A percentile compares a stretch with the other conserved stretches of the same genome.
Evolutionary conservation across 2,329 filamentous ascomycete species (phyloP).

Genomic region (Penicillium sp.): DNA sequence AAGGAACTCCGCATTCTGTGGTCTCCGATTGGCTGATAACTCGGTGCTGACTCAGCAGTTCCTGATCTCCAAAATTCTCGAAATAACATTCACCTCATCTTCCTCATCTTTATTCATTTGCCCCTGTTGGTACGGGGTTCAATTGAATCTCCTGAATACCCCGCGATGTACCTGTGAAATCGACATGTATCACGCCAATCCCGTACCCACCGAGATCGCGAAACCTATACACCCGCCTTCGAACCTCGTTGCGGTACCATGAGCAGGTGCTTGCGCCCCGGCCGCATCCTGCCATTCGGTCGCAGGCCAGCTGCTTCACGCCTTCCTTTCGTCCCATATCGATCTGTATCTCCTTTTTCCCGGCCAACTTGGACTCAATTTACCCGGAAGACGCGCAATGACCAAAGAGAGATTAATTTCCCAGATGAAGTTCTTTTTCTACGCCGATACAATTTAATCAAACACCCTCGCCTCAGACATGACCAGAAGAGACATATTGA

Average conservation of each 20-base stretch:
- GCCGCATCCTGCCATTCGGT: slow-evolving; percentile 37
- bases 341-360: slow-evolving; percentile 7
- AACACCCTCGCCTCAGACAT: slow-evolving; percentile 14
- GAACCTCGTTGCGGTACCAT: slow-evolving; percentile 40
- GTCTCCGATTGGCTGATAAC: slow-evolving; percentile 1
- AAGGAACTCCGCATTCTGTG: slow-evolving; percentile 10
- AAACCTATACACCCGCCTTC: slow-evolving; percentile 30
- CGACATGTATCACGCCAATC: slow-evolving; percentile 30
- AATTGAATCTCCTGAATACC: background rate
- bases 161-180: slow-evolving; percentile 22
- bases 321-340: slow-evolving; percentile 14
- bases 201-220: slow-evolving; percentile 29
- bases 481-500: slow-evolving; percentile 26
- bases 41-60: slow-evolving; percentile 8
- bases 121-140: background rate
- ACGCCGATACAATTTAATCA: slow-evolving; percentile 17
- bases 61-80: slow-evolving; percentile 13
- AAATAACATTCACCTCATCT: slow-evolving; percentile 1
- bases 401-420: slow-evolving; percentile 13
- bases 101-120: background rate
- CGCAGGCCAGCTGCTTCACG: slow-evolving; percentile 25
- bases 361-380: slow-evolving; percentile 7
- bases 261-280: slow-evolving; percentile 41
- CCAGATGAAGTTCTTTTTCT: slow-evolving; percentile 23
- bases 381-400: background rate